phyloP scores from a whole-genome alignment of 768 basidiomycete species.

The Suillus spraguei region DNA sequence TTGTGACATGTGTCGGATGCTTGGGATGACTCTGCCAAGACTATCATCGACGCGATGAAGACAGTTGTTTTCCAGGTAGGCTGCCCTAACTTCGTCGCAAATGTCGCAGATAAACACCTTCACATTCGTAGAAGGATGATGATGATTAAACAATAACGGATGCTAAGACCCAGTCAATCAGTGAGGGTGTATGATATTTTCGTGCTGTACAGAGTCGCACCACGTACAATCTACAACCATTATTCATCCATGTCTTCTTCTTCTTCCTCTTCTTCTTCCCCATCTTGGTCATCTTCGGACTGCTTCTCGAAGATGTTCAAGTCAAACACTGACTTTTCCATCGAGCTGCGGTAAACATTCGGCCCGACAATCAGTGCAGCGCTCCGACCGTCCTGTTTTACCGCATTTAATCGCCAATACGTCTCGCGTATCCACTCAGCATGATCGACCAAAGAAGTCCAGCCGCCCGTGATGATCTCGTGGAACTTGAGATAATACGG shows the following conservation, averaged over 20 bases:
- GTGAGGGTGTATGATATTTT: not conserved
- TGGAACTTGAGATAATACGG: slow-evolving; percentile 7
- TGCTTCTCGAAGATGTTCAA: not conserved
- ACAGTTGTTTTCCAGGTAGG: not conserved
- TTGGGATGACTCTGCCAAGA: not conserved
- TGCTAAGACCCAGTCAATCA: not conserved
- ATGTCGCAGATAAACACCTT: not conserved
- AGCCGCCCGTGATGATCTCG: not conserved
- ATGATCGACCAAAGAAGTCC: slow-evolving; percentile 1
- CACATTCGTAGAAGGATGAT: too few relatives aligned
- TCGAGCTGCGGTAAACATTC: not conserved
- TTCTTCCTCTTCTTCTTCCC: not conserved
- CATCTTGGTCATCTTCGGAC: not conserved
- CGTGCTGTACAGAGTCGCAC: not conserved
- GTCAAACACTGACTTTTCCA: not conserved
- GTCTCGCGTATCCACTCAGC: slow-evolving; percentile 7
- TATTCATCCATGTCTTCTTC: not conserved
- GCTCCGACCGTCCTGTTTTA: not conserved
- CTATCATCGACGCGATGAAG: not conserved
- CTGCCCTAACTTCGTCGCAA: not conserved
- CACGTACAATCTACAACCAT: not conserved
- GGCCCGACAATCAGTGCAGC: not conserved
- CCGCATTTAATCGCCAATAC: not conserved
- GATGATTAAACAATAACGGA: not conserved
- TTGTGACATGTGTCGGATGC: not conserved